These are phyloP conservation scores for Collybiopsis confluens DNA, from an alignment of 768 basidiomycete genomes.

Conservation along the genomic window DNA sequence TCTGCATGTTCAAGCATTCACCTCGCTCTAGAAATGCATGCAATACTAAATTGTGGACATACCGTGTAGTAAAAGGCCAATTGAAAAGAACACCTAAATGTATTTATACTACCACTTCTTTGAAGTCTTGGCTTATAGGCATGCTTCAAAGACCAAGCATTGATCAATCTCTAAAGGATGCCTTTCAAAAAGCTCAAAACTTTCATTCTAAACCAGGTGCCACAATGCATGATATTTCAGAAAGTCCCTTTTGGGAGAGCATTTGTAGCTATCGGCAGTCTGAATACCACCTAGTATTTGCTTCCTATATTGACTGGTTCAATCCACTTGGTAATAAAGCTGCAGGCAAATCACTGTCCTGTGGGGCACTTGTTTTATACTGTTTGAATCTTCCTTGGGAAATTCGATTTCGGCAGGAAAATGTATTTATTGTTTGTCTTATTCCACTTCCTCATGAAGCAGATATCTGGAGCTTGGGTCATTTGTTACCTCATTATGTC, in stretches of 20 bases:
- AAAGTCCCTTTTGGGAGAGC: slow-evolving; percentile 23
- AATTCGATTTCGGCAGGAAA: not conserved
- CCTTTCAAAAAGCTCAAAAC: slow-evolving; percentile 8
- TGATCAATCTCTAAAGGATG: slow-evolving; percentile 13
- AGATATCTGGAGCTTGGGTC: slow-evolving; percentile 12
- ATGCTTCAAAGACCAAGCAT: slow-evolving; percentile 21
- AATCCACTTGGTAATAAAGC: not conserved
- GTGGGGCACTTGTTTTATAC: not conserved
- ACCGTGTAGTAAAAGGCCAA: slow-evolving; percentile 10
- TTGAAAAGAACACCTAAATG: slow-evolving; percentile 14
- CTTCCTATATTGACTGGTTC: not conserved
- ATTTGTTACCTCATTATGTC: slow-evolving; percentile 16
- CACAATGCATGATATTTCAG: slow-evolving; percentile 18
- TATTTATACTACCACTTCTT: slow-evolving; percentile 20
- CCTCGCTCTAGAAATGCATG: slow-evolving; percentile 14
- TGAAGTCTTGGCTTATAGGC: slow-evolving; percentile 25
- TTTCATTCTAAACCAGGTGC: not conserved
- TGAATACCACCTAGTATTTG: slow-evolving; percentile 7
- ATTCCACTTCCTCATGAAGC: slow-evolving; percentile 20
- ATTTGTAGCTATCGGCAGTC: slow-evolving; percentile 12
- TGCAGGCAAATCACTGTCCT: not conserved
- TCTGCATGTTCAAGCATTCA: slow-evolving; percentile 16
- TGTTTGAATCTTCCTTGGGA: not conserved
- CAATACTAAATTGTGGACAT: slow-evolving; percentile 16
- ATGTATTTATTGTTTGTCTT: not conserved